These are phyloP conservation scores for Neckera pumila DNA, from an alignment of 225 moss, liverwort and hornwort species.

Conservation along the genomic window DNA sequence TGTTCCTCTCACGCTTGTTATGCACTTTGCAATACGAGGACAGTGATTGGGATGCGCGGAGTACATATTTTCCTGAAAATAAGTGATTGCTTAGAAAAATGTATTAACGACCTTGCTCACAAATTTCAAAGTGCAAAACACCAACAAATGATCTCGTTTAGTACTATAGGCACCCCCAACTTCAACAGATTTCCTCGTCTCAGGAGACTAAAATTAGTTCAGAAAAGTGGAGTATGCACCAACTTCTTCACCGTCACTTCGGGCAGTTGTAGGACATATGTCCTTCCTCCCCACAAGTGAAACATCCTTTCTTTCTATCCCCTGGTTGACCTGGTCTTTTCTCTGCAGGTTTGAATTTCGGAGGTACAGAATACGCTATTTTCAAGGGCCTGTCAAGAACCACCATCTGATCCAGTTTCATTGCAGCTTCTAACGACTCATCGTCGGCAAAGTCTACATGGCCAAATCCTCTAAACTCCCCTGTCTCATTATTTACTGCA, in stretches of 20 bases:
- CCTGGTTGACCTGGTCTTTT: not conserved
- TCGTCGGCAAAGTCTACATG: constrained; percentile 77
- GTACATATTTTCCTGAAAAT: not conserved
- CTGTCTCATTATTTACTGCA: constrained; percentile 40
- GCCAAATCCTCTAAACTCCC: constrained; percentile 72
- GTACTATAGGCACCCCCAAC: not conserved
- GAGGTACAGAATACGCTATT: constrained; percentile 76
- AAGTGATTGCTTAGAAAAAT: too few species aligned
- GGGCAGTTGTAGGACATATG: constrained; percentile 73
- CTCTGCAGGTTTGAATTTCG: not conserved
- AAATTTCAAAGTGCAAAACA: too few species aligned
- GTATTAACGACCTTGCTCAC: too few species aligned
- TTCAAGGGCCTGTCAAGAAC: constrained; percentile 67
- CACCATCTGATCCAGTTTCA: constrained; percentile 52
- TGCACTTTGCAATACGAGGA: not conserved
- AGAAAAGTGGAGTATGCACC: not conserved
- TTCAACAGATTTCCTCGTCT: not conserved
- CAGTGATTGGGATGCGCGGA: too few species aligned
- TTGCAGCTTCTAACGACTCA: constrained; percentile 61
- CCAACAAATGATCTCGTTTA: too few species aligned
- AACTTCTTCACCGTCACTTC: not conserved
- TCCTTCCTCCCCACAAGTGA: constrained; percentile 55
- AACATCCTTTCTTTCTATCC: constrained; percentile 28
- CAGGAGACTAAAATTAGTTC: not conserved
- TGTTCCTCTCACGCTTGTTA: not conserved